Conservation (phyloP, 148 eudicot genomes). For the Beta vulgaris region DNA sequence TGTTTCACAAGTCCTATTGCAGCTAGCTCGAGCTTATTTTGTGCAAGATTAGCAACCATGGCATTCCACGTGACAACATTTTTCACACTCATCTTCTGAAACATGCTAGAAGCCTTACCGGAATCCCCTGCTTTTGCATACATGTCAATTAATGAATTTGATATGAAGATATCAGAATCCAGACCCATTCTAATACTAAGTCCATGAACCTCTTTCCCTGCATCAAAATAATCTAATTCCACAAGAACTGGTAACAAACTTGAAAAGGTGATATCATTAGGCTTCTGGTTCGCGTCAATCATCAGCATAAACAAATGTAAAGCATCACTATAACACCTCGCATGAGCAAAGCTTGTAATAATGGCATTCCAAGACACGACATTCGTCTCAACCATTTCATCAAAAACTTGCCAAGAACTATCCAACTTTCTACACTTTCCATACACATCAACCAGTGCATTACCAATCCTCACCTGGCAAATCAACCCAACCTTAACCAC, state of each 20-base stretch:
- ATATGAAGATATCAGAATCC: constrained; percentile 53
- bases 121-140: constrained; percentile 53
- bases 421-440: constrained; percentile 53
- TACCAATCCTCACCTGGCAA: constrained; percentile 37
- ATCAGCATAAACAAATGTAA: constrained; percentile 46
- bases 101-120: constrained; percentile 42
- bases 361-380: constrained; percentile 69
- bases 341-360: constrained; percentile 51
- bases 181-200: constrained; percentile 45
- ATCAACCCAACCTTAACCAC: constrained; percentile 56
- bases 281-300: constrained; percentile 38
- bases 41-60: constrained; percentile 62
- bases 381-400: constrained; percentile 45
- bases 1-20: constrained; percentile 50
- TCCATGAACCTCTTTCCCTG: constrained; percentile 60
- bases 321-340: constrained; percentile 32
- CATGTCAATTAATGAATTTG: constrained; percentile 69
- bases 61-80: constrained; percentile 76
- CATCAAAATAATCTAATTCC: constrained; percentile 44
- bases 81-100: constrained; percentile 35
- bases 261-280: constrained; percentile 49
- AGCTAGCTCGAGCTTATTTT: constrained; percentile 44
- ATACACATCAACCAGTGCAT: constrained; percentile 58
- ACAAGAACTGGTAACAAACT: constrained; percentile 56
- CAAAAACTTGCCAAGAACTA: constrained; percentile 35